These are phyloP conservation scores for Pugionium cornutum DNA, from an alignment of 345 rosid genomes.

Conservation along the genomic window DNA sequence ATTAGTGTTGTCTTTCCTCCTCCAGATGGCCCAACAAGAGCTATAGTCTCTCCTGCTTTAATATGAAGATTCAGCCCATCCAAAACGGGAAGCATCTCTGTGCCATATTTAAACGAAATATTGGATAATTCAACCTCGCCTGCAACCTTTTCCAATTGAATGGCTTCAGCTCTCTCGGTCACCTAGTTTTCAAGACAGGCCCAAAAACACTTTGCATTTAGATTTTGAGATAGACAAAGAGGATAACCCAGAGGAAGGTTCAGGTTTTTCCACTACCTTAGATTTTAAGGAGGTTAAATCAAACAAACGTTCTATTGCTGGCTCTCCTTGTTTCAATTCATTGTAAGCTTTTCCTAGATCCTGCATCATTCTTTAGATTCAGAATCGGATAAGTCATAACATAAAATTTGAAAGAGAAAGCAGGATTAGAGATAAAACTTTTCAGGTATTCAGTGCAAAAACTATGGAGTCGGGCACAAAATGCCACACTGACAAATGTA, in stretches of 20 bases:
- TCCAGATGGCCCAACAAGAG: conserved; percentile 93
- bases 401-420: conserved; percentile 27
- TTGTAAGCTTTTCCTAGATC: conserved; percentile 91
- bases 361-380: conserved; percentile 51
- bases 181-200: conserved; percentile 49
- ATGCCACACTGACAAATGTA: conserved; percentile 13
- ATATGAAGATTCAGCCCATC: conserved; percentile 74
- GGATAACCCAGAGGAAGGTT: conserved; percentile 4
- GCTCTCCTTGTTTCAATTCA: conserved; percentile 95
- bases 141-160: conserved; percentile 53
- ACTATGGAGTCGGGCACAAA: background rate
- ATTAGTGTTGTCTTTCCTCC: conserved; percentile 97
- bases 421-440: background rate
- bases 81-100: conserved; percentile 56
- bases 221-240: background rate
- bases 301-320: conserved; percentile 80
- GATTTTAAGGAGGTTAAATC: conserved; percentile 59
- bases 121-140: conserved; percentile 76
- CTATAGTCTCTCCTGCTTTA: conserved; percentile 90
- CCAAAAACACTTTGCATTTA: conserved; percentile 21
- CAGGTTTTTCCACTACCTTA: conserved; percentile 48
- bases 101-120: conserved; percentile 69
- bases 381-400: conserved; percentile 45
- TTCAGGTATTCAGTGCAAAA: background rate
- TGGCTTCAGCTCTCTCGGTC: conserved; percentile 58